Evolutionary conservation across 2,329 filamentous ascomycete species (phyloP).

Genomic region (Fusarium chaquense): DNA sequence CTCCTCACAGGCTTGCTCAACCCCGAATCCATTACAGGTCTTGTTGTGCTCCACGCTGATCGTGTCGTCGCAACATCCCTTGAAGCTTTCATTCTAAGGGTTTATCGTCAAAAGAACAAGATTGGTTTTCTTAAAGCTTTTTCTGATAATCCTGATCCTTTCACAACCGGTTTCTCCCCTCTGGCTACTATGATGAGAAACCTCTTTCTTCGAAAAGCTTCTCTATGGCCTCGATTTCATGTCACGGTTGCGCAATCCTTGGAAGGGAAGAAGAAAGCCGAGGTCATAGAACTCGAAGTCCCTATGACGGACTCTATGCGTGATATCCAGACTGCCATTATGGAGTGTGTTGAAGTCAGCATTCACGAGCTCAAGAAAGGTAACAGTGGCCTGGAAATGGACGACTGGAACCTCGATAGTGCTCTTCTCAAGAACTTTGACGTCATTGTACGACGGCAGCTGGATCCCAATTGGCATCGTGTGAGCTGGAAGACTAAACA

Average conservation of each 20-base stretch:
- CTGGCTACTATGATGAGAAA: conserved; percentile 90
- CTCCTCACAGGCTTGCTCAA: conserved; percentile 85
- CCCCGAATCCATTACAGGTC: conserved; percentile 85
- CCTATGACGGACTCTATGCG: conserved; percentile 96
- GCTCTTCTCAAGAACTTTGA: conserved; percentile 95
- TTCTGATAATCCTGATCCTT: conserved; percentile 91
- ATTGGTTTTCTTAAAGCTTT: conserved; percentile 95
- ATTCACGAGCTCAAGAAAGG: conserved; percentile 93
- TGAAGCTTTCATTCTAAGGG: conserved; percentile 94
- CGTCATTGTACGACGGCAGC: conserved; percentile 84
- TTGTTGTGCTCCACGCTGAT: conserved; percentile 91
- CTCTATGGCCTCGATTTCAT: conserved; percentile 94
- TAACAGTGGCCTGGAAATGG: conserved; percentile 91
- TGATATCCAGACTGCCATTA: conserved; percentile 91
- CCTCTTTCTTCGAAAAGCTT: conserved; percentile 87
- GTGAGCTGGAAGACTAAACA: conserved; percentile 95
- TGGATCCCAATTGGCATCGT: conserved; percentile 97
- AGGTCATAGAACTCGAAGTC: conserved; percentile 96
- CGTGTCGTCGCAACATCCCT: conserved; percentile 85
- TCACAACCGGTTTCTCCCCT: conserved; percentile 88
- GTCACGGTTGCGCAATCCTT: conserved; percentile 88
- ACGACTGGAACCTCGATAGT: conserved; percentile 96
- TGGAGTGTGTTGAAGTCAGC: conserved; percentile 96
- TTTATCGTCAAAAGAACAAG: conserved; percentile 96
- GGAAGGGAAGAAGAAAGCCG: conserved; percentile 91